Evolutionary conservation across 306 rosid species (phyloP).

Genomic region (Spatholobus suberectus): DNA sequence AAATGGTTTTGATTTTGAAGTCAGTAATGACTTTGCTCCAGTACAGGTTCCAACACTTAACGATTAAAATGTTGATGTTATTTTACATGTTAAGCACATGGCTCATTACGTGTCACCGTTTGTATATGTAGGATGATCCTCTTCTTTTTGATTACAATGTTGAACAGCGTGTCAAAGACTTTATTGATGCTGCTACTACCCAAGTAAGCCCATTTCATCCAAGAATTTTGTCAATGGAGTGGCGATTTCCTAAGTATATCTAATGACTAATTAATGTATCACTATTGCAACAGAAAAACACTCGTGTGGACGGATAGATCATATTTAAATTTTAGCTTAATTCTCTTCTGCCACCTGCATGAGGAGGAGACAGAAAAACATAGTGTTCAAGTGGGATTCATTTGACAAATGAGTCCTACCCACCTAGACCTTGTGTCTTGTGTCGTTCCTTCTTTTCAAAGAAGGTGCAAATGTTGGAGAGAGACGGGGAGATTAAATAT

Average conservation of each 20-base stretch:
- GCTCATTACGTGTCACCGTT: slow-evolving; percentile 30
- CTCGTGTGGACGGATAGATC: background rate
- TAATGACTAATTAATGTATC: background rate
- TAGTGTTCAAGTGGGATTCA: too few species aligned
- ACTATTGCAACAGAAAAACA: background rate
- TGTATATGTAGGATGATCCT: slow-evolving; percentile 78
- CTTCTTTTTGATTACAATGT: slow-evolving; percentile 72
- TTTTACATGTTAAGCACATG: slow-evolving; percentile 17
- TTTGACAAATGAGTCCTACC: too few species aligned
- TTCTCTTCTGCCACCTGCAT: background rate
- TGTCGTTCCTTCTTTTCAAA: too few species aligned
- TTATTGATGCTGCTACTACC: slow-evolving; percentile 54
- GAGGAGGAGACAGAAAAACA: too few species aligned
- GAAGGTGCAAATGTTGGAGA: too few species aligned
- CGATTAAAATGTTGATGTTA: background rate
- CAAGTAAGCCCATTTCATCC: slow-evolving; percentile 59
- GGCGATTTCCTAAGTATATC: background rate
- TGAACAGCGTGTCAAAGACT: slow-evolving; percentile 66
- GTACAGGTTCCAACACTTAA: slow-evolving; percentile 65
- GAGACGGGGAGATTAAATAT: background rate
- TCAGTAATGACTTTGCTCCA: slow-evolving; percentile 45
- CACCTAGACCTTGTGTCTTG: too few species aligned
- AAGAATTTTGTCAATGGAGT: background rate
- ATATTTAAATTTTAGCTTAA: background rate
- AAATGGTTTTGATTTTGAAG: slow-evolving; percentile 72